A percentile compares a stretch with the other conserved stretches of the same genome.
These are phyloP conservation scores for Nadsonia fulvescens DNA, from an alignment of 805 yeast genomes.

Conservation along the genomic window DNA sequence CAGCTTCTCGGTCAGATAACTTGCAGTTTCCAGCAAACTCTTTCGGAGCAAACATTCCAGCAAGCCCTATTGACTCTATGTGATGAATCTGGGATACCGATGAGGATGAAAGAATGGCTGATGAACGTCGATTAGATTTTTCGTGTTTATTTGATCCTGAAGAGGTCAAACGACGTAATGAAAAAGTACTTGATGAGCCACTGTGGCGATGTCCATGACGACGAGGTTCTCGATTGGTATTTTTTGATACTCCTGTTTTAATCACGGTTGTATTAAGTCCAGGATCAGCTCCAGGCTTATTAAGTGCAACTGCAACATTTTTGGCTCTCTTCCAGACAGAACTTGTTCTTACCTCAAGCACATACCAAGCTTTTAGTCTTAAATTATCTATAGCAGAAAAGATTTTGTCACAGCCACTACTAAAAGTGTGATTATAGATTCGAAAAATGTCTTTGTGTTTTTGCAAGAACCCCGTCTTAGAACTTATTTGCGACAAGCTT, in stretches of 20 bases:
- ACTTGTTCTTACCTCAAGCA: conserved; percentile 10
- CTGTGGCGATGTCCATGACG: conserved; percentile 7
- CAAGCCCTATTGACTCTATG: no score
- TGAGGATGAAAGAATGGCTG: conserved; percentile 12
- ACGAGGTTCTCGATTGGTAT: neutral
- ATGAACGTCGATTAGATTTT: conserved; percentile 13
- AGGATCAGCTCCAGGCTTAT: conserved; percentile 5
- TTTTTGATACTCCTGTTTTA: conserved; percentile 3
- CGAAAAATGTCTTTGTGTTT: conserved; percentile 7
- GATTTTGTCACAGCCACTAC: conserved; percentile 5
- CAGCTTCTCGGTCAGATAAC: conserved; percentile 19
- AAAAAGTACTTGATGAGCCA: conserved; percentile 10
- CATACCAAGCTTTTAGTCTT: conserved; percentile 14
- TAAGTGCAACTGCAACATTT: conserved; percentile 12
- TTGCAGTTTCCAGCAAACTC: conserved; percentile 15
- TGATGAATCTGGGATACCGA: conserved; percentile 2
- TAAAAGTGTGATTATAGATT: conserved; percentile 6
- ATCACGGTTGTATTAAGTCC: conserved; percentile 1
- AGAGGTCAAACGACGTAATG: conserved; percentile 11
- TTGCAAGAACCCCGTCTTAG: no score
- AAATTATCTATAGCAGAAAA: conserved; percentile 7
- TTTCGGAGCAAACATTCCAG: conserved; percentile 16
- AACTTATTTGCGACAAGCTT: no score
- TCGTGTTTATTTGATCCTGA: conserved; percentile 8
- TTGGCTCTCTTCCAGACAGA: conserved; percentile 13